Evolutionary conservation across 169 alveolate genomes (phyloP), one percentile per base, ranked within the genome.

Genomic region (Babesia bovis): DNA sequence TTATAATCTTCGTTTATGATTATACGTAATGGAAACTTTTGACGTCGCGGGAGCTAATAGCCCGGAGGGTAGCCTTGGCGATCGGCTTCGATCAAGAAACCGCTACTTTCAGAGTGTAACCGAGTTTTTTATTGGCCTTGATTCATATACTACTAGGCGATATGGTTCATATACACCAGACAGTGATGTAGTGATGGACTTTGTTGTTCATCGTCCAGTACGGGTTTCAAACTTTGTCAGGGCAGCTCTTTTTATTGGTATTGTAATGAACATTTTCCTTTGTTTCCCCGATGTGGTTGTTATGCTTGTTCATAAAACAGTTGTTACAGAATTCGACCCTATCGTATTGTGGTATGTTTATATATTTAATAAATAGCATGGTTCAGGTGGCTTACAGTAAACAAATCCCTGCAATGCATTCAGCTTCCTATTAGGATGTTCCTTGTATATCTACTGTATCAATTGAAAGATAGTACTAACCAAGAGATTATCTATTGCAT

Each of bases 401-500:
- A 68, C 71, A 73, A 66, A 59, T 19, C 52, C 17, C 59, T 78
- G 23, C 67, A 65, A 30, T 9, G 47, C 17, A 2, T 52, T n/a
- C 87, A 78, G 50, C 26, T 78, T 19, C 56, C 77, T 7, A 21
- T 68, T 26, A 26, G 87, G 32, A 30, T 38, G 13, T 33, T 78
- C 28, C 21, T 67, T 40, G 47, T 53, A 19, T 56, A 23, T 47
- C 10, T 55, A 9, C 13, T 78, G 33, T 9, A 42, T 4, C 35
- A 32, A 4, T 1, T 78, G 19, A 9, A 38, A 7, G 60, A 61
- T 41, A 17, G 65, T 10, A 59, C 53, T 12, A 25, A 35, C 44
- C 87, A 78, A 61, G 87, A 78, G 50, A 66, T 69, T 9, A 78
- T 69, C 45, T 78, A 78, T 42, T 78, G 88, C 51, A 81, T 72